These are phyloP conservation scores for Sarcomyxa edulis DNA, from an alignment of 768 basidiomycete genomes.

Conservation along the genomic window DNA sequence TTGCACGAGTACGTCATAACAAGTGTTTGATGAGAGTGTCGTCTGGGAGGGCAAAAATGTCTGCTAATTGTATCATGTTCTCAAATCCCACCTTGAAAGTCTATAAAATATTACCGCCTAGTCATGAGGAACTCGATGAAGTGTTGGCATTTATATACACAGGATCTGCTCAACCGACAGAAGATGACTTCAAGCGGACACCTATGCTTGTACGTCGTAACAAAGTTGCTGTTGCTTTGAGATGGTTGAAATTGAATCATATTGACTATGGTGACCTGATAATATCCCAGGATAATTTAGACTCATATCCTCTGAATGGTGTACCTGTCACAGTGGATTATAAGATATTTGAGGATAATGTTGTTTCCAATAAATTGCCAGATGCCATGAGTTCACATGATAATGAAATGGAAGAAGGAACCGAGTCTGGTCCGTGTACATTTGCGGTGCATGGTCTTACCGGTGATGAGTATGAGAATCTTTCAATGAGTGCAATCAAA, in stretches of 20 bases:
- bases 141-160: conserved; percentile 26
- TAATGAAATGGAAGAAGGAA: conserved; percentile 16
- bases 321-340: conserved; percentile 21
- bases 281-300: conserved; percentile 20
- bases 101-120: conserved; percentile 25
- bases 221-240: conserved; percentile 17
- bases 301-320: conserved; percentile 15
- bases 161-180: conserved; percentile 18
- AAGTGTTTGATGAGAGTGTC: conserved; percentile 19
- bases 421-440: conserved; percentile 22
- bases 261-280: conserved; percentile 22
- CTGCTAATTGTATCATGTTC: conserved; percentile 18
- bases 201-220: conserved; percentile 25
- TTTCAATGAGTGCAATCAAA: conserved; percentile 11
- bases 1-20: conserved; percentile 18
- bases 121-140: conserved; percentile 23
- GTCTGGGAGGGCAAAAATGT: too few relatives aligned
- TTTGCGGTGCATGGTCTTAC: conserved; percentile 33
- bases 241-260: conserved; percentile 30
- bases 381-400: conserved; percentile 9
- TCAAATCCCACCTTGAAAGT: conserved; percentile 23
- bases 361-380: conserved; percentile 1
- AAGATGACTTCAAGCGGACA: conserved; percentile 19
- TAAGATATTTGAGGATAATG: conserved; percentile 2
- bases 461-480: conserved; percentile 12